These are phyloP conservation scores for Musa balbisiana DNA, from an alignment of 202 grass and related monocot genomes.

Conservation along the genomic window DNA sequence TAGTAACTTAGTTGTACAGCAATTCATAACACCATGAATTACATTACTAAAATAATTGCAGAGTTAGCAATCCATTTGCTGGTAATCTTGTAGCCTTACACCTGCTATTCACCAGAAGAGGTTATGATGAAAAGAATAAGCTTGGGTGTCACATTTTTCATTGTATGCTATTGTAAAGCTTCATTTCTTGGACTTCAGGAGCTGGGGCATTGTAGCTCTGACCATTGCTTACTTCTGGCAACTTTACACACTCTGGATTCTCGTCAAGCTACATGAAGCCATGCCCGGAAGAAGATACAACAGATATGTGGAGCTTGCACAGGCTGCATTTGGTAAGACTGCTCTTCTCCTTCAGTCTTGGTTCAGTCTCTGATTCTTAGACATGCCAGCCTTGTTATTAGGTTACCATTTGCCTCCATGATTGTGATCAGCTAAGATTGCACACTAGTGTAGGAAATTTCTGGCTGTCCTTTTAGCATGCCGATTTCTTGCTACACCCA, in stretches of 20 bases:
- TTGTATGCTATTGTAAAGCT: not conserved
- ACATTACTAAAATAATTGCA: not conserved
- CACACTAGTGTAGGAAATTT: not conserved
- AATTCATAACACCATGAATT: not conserved
- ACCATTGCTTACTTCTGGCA: constrained; percentile 94
- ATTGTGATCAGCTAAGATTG: not conserved
- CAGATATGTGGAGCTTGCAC: constrained; percentile 93
- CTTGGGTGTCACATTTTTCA: not conserved
- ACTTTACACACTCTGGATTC: constrained; percentile 91
- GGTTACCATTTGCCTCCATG: not conserved
- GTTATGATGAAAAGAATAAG: not conserved
- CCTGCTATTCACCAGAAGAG: not conserved
- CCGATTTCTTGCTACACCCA: too few species aligned
- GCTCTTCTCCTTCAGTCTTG: not conserved
- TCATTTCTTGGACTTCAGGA: constrained; percentile 47
- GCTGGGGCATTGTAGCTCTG: constrained; percentile 89
- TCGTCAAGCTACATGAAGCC: constrained; percentile 95
- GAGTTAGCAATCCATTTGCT: not conserved
- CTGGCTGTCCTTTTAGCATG: too few species aligned
- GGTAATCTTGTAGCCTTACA: not conserved
- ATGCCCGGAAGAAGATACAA: constrained; percentile 92
- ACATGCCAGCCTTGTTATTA: not conserved
- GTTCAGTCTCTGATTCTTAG: not conserved
- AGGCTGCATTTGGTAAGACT: constrained; percentile 87
- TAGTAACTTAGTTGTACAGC: not conserved